Base-by-base conservation (phyloP, 2,329 filamentous ascomycete genomes). In the Ploettnerulaceae sp. region DNA sequence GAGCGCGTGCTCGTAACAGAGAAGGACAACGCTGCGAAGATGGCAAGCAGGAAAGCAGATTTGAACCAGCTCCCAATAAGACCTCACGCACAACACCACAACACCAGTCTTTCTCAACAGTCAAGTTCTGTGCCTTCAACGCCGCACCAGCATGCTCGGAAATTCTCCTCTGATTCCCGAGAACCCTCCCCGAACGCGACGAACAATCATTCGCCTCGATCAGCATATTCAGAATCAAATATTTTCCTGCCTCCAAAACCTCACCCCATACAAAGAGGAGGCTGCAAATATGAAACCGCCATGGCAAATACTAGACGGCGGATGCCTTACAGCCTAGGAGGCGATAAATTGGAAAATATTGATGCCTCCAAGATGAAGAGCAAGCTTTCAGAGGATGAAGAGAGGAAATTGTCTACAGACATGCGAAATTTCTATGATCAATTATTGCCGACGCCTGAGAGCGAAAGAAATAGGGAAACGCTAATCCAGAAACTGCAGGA, bases 81-180 rank as follows among this genome's bases (percentile, higher is more conserved):
- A 57, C 56, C 60, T 51, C 54, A 59, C 36, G 57, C 58, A 55
- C 69, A 64, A 69, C 75, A 55, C 69, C 73, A 49, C 68, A 75
- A 53, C 67, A 78, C 55, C 55, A 64, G 36, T 54, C 68, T 69
- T 48, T 76, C 73, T 36, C 80, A 81, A 42, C 79, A 94, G 63
- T 94, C 91, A 18, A 95, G 77, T 64, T 97, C 91, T 7, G 87
- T 96, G 38, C 91, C 91, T 1, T 94, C 91, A 1, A 97, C 91
- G 3, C 93, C 91, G 7, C 87, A 91, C 62, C 90, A 96, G 65
- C 85, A 87, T 67, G 81, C 89, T 55, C 82, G 89, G 49, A 84
- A 90, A 60, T 85, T 93, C 61, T 85, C 85, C 2, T 86, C 86
- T 60, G 81, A 82, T 63, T 93, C 89, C 37, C 79, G 79, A 61